A percentile compares a stretch with the other conserved stretches of the same genome.
These are phyloP conservation scores for Penicillium cinerascens DNA, from an alignment of 495 filamentous ascomycete genomes.

Conservation along the genomic window DNA sequence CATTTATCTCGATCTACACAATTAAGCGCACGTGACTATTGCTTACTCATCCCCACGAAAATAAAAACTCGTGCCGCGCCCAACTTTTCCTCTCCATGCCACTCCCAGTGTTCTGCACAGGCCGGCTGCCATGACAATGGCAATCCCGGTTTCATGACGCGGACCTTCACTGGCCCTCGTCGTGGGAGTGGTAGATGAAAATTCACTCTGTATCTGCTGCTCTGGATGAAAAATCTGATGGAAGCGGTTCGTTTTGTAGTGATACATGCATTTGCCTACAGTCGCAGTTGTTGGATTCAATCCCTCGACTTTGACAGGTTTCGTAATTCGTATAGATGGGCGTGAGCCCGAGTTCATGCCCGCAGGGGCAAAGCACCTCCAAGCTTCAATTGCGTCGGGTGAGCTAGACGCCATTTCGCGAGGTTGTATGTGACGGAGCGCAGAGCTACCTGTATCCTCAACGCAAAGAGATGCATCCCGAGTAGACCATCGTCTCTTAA, in stretches of 20 bases:
- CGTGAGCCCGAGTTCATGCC: slow-evolving; percentile 5
- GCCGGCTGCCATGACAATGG: slow-evolving; percentile 52
- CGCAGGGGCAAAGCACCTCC: not conserved
- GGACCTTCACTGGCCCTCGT: slow-evolving; percentile 69
- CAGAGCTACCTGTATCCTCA: not conserved
- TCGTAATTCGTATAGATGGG: slow-evolving; percentile 9
- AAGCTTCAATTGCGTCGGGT: not conserved
- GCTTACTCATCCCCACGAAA: slow-evolving; percentile 18
- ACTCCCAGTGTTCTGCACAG: slow-evolving; percentile 48
- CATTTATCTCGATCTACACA: not conserved
- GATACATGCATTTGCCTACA: slow-evolving; percentile 43
- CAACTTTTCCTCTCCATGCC: slow-evolving; percentile 36
- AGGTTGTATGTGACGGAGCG: not conserved
- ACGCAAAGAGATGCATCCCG: not conserved
- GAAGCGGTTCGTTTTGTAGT: slow-evolving; percentile 73
- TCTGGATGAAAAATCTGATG: slow-evolving; percentile 74
- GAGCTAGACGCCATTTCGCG: not conserved
- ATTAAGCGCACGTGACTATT: not conserved
- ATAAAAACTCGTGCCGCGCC: slow-evolving; percentile 10
- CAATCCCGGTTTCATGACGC: slow-evolving; percentile 38
- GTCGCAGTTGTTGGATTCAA: slow-evolving; percentile 3
- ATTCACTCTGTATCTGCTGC: slow-evolving; percentile 92
- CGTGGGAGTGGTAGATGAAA: slow-evolving; percentile 67
- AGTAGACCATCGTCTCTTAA: not conserved
- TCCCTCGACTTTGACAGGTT: not conserved